phyloP scores from a whole-genome alignment of 768 basidiomycete species.

The Kwoniella sp. region DNA sequence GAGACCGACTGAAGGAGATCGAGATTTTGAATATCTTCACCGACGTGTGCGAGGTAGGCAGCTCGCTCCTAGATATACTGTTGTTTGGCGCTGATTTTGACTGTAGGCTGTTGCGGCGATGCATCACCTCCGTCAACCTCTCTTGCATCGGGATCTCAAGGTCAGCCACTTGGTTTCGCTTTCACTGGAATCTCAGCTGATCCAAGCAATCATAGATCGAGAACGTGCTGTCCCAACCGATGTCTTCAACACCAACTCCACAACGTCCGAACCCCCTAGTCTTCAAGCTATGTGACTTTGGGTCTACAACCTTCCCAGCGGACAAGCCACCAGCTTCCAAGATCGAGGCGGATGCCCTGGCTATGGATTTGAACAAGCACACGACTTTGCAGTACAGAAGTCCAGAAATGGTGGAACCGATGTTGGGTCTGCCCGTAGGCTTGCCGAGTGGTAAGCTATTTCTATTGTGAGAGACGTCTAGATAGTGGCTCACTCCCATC shows the following conservation, averaged over 20 bases:
- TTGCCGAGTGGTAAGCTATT: conserved; percentile 43
- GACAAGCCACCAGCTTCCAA: conserved; percentile 67
- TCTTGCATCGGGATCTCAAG: conserved; percentile 95
- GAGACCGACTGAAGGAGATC: conserved; percentile 87
- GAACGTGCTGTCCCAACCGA: conserved; percentile 68
- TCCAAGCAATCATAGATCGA: conserved; percentile 59
- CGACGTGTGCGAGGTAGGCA: conserved; percentile 75
- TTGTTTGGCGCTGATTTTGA: background rate
- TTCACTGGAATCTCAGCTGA: background rate
- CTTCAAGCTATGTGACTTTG: conserved; percentile 97
- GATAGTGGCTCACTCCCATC: conserved; percentile 6
- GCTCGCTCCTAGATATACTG: background rate
- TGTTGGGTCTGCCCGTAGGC: conserved; percentile 47
- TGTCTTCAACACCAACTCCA: conserved; percentile 28
- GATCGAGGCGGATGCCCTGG: conserved; percentile 79
- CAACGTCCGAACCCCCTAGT: conserved; percentile 69
- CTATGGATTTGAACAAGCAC: conserved; percentile 85
- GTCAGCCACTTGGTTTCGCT: conserved; percentile 17
- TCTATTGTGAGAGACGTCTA: too few relatives aligned
- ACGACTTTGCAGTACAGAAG: conserved; percentile 96
- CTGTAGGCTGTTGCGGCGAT: conserved; percentile 77
- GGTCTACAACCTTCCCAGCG: conserved; percentile 75
- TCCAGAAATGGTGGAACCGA: conserved; percentile 91
- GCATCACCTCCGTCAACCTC: conserved; percentile 84
- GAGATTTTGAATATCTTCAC: conserved; percentile 98